A percentile compares a stretch with the other conserved stretches of the same genome.
Conservation (phyloP, 495 filamentous ascomycete species). For the Elasticomyces elasticus region DNA sequence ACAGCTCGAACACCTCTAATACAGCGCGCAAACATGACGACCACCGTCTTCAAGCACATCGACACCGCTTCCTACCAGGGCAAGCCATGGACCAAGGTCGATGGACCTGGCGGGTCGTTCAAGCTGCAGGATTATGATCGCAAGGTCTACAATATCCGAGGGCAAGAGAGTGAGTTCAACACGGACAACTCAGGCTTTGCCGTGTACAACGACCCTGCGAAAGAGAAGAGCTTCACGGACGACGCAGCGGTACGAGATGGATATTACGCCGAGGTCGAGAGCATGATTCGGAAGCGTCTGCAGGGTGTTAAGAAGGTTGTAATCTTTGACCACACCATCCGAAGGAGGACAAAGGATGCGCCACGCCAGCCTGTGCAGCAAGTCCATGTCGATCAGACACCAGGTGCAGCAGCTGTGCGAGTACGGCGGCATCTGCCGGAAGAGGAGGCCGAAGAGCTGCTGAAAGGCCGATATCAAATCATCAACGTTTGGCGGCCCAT, state of each 20-base stretch:
- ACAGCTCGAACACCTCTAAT: background rate
- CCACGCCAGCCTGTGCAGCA: conserved; percentile 34
- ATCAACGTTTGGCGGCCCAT: conserved; percentile 77
- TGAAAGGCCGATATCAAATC: conserved; percentile 59
- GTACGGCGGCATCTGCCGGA: conserved; percentile 32
- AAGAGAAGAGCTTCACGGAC: conserved; percentile 27
- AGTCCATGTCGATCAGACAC: conserved; percentile 35
- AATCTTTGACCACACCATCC: conserved; percentile 35
- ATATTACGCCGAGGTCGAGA: conserved; percentile 32
- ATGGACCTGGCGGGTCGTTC: conserved; percentile 28
- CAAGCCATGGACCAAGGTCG: conserved; percentile 33
- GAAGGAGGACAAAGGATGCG: conserved; percentile 24
- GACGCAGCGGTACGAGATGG: conserved; percentile 24
- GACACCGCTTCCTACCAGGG: conserved; percentile 21
- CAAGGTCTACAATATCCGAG: conserved; percentile 27
- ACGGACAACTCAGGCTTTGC: conserved; percentile 32
- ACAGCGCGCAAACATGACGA: conserved; percentile 27
- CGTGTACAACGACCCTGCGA: conserved; percentile 25
- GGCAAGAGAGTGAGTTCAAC: conserved; percentile 17
- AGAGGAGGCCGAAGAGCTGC: conserved; percentile 49
- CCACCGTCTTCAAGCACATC: conserved; percentile 32
- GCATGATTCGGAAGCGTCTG: conserved; percentile 21
- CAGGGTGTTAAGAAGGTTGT: conserved; percentile 30
- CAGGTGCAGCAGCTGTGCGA: conserved; percentile 27
- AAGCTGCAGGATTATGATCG: conserved; percentile 21